Conservation (phyloP, 2,329 filamentous ascomycete genomes). For the Cercospora berteroae region DNA sequence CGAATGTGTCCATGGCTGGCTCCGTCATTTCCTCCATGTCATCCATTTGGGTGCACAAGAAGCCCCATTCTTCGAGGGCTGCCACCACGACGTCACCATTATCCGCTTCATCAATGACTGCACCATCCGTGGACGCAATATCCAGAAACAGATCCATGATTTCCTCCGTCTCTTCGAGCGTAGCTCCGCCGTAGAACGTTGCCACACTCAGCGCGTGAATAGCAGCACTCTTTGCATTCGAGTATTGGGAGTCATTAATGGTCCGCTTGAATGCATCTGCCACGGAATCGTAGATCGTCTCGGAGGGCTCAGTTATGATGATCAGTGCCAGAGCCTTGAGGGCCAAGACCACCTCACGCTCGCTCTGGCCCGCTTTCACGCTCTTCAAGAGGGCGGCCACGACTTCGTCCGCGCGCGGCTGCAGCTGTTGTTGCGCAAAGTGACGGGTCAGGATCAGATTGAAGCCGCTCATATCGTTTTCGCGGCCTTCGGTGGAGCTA, state of each 20-base stretch:
- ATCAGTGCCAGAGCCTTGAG: conserved; percentile 71
- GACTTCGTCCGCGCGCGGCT: conserved; percentile 59
- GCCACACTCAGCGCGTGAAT: conserved; percentile 73
- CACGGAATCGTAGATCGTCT: conserved; percentile 64
- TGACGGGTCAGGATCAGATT: conserved; percentile 66
- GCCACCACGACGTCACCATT: conserved; percentile 69
- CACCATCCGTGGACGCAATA: conserved; percentile 76
- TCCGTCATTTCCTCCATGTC: conserved; percentile 71
- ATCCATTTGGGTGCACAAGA: conserved; percentile 73
- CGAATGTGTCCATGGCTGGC: conserved; percentile 72
- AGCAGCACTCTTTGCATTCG: conserved; percentile 64
- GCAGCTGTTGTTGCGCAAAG: conserved; percentile 63
- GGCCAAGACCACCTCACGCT: conserved; percentile 67
- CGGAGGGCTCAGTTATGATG: conserved; percentile 63
- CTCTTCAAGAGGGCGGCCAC: conserved; percentile 66
- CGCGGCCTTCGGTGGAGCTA: conserved; percentile 69
- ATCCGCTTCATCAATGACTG: conserved; percentile 68
- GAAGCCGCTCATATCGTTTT: conserved; percentile 62
- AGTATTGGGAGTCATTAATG: conserved; percentile 65
- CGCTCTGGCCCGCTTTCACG: conserved; percentile 65
- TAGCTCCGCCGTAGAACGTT: conserved; percentile 72
- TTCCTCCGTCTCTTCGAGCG: conserved; percentile 63
- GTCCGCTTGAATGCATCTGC: conserved; percentile 58
- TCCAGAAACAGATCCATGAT: conserved; percentile 73
- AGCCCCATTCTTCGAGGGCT: conserved; percentile 74